Evolutionary conservation across 176 grass and related monocot genomes (phyloP).

Genomic region (Saccharum spontaneum): DNA sequence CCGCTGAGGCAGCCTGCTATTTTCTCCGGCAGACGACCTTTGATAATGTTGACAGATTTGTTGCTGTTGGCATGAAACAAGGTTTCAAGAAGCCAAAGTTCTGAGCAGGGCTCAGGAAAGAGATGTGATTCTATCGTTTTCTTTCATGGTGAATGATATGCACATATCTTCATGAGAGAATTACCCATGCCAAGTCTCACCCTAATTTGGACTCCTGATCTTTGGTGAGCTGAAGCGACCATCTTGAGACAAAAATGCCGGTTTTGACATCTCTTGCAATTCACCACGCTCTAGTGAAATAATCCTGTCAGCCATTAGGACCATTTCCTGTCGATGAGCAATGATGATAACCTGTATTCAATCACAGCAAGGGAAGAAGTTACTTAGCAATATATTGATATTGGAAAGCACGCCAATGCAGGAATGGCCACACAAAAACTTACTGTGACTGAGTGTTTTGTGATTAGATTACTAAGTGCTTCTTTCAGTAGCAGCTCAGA

Average conservation of each 20-base stretch:
- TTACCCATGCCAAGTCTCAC: not conserved
- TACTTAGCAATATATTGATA: constrained; percentile 16
- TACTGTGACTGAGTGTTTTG: constrained; percentile 46
- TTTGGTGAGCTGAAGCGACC: constrained; percentile 3
- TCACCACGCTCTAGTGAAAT: constrained; percentile 53
- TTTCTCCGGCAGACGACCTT: not conserved
- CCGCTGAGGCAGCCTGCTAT: not conserved
- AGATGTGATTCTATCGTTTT: not conserved
- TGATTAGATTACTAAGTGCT: constrained; percentile 55
- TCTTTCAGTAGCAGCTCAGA: constrained; percentile 71
- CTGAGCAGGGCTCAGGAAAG: not conserved
- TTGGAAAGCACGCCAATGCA: not conserved
- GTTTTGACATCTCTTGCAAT: constrained; percentile 47
- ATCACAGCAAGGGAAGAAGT: not conserved
- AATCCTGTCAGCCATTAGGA: constrained; percentile 75
- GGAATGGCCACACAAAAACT: not conserved
- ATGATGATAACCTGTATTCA: constrained; percentile 59
- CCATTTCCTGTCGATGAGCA: constrained; percentile 71
- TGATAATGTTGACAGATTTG: not conserved
- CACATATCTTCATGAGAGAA: not conserved
- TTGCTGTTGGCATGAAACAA: not conserved
- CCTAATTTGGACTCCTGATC: constrained; percentile 1
- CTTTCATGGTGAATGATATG: not conserved
- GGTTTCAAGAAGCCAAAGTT: not conserved
- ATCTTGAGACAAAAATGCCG: constrained; percentile 46